Evolutionary conservation across 1,284 basidiomycete species (phyloP), one percentile per base, ranked within the genome.

Genomic region (Ceratobasidium sp.): DNA sequence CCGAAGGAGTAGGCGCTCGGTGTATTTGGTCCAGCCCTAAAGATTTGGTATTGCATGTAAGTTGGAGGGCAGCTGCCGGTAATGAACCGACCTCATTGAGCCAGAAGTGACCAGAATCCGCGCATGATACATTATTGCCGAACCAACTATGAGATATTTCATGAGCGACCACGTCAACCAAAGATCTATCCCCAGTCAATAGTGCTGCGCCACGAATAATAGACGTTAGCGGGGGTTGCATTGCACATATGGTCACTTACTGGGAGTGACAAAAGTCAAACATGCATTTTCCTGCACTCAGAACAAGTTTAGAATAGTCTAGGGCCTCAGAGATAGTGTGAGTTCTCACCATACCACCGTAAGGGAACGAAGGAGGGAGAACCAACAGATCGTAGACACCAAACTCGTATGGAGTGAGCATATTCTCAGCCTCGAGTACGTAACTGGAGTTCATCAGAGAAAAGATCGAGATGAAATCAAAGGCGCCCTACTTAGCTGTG

Each of bases 281-380:
- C 93, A 94, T 1, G 90, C 84, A 74, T 93, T 91, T 84, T 91
- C 90, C 89, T 89, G 70, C 6, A 68, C 4, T 12, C 49, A 20
- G 45, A 20, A 74, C n/a, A 38, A 12, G 17, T 29, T 22, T 13
- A 62, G 57, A 60, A 12, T n/a, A n/a, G n/a, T n/a, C 10, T 17
- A 15, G 50, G 15, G n/a, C 38, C 15, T 29, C 15, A 38, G 15
- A 27, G 54, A 38, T 8, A 58, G 20, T 7, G 47, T n/a, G 31
- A 17, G 10, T 13, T 72, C 82, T 73, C 73, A 89, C 89, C 92
- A 92, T 90, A 72, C 92, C 92, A 43, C 92, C 92, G 77, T 91
- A 97, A 0, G 96, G 96, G 83, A 98, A 98, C 0, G 91, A 92
- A 15, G 94, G 91, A 0, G 96, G 96, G 7, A 98, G 82, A n/a